phyloP scores from a whole-genome alignment of 2,329 filamentous ascomycete genomes.

The Verticillium longisporum region DNA sequence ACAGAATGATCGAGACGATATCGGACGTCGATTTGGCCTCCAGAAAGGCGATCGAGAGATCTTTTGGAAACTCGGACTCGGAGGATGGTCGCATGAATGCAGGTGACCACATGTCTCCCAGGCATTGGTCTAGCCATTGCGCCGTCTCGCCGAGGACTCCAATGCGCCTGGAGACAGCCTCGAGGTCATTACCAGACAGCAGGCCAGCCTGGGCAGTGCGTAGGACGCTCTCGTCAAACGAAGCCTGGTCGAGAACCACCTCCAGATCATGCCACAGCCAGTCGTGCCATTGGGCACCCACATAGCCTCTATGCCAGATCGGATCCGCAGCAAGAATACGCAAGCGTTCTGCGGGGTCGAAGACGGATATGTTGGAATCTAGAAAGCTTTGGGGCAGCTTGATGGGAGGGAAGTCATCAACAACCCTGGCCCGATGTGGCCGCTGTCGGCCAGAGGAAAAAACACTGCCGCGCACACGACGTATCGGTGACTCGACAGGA shows the following conservation, averaged over 20 bases:
- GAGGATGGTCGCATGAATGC: conserved; percentile 3
- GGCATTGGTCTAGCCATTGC: conserved; percentile 8
- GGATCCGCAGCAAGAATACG: conserved; percentile 13
- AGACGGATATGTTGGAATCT: conserved; percentile 38
- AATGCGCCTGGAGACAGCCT: conserved; percentile 6
- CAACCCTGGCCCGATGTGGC: conserved; percentile 22
- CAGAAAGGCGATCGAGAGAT: background rate
- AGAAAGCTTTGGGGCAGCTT: conserved; percentile 53
- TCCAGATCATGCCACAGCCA: conserved; percentile 11
- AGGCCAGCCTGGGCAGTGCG: conserved; percentile 2
- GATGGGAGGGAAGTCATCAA: conserved; percentile 40
- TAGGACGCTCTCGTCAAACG: conserved; percentile 5
- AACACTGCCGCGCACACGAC: conserved; percentile 7
- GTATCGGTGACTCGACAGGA: background rate
- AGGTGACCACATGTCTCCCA: conserved; percentile 9
- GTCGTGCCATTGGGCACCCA: conserved; percentile 11
- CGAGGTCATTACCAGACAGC: conserved; percentile 4
- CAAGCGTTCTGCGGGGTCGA: conserved; percentile 19
- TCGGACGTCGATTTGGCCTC: background rate
- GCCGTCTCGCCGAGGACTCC: conserved; percentile 8
- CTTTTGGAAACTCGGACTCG: background rate
- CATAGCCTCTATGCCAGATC: conserved; percentile 9
- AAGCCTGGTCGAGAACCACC: conserved; percentile 8
- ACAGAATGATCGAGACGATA: background rate
- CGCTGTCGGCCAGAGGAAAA: conserved; percentile 22